Evolutionary conservation across 306 rosid species (phyloP).

Genomic region (Hippophae rhamnoides): DNA sequence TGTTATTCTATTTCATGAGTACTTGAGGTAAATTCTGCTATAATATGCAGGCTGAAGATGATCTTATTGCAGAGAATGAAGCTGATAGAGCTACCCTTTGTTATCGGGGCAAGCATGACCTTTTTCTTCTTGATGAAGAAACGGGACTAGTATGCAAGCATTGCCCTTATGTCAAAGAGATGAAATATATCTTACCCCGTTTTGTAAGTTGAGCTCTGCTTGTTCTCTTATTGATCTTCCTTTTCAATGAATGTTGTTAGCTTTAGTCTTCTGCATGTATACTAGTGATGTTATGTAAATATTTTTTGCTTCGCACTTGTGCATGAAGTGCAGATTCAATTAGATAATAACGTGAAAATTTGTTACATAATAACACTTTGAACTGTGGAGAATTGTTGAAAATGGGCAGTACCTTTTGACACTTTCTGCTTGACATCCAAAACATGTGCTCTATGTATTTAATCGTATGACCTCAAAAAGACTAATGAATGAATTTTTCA

Average conservation of each 20-base stretch:
- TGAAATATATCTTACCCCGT: constrained; percentile 29
- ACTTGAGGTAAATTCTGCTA: no score
- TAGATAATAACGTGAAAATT: no score
- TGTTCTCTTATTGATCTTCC: constrained; percentile 1
- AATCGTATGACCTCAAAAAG: no score
- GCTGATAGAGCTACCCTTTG: constrained; percentile 23
- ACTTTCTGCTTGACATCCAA: no score
- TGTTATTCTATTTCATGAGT: no score
- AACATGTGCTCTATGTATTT: no score
- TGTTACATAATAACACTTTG: no score
- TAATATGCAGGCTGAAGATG: constrained; percentile 21
- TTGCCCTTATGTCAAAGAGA: constrained; percentile 39
- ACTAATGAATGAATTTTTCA: no score
- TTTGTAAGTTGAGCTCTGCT: constrained; percentile 36
- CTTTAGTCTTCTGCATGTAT: background rate
- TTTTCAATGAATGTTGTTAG: background rate
- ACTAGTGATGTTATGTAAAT: no score
- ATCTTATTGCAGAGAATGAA: constrained; percentile 11
- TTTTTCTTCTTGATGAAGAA: constrained; percentile 35
- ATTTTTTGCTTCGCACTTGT: background rate
- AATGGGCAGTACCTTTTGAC: no score
- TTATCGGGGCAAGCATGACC: constrained; percentile 34
- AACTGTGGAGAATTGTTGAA: no score
- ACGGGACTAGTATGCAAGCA: constrained; percentile 35
- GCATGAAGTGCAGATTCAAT: no score